Evolutionary conservation across 1,139 yeast species (phyloP), one percentile per base, ranked within the genome.

Genomic region (Blastobotrys persicus): DNA sequence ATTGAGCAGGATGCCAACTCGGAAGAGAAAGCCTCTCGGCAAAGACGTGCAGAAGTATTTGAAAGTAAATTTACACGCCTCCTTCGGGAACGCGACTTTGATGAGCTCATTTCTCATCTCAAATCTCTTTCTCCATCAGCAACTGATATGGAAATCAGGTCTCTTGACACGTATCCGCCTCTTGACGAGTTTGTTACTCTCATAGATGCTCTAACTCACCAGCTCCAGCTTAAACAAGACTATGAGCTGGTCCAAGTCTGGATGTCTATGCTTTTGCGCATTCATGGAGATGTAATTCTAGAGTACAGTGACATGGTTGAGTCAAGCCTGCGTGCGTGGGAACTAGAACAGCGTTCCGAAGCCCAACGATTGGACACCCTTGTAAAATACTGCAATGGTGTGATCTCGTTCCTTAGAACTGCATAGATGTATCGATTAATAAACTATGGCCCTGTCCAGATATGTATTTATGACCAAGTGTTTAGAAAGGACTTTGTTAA

Each of bases 101-200:
- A 64, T 1, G 69, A 64, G 14, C 85, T 91, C 61, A 71, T 88
- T 53, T 60, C 64, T 1, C 78, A 73, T 60, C 66, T 92, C 43
- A 73, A 82, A n/a, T 62, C 66, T 1, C 77, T 88, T 46, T 75
- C 96, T 0, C 96, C 98, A 11, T 75, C 96, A 1, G 70, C 80
- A 4, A 78, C 89, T 19, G 98, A 92, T 65, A 69, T 92, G 52
- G 98, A 94, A 67, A 80, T 92, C 50, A 80, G 95, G 58, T 85
- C 97, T 1, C 67, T 92, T 52, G 79, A 82, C 58, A 70, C 88
- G 0, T 65, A 69, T 28, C 79, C 83, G 7, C 88, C 88, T 11
- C 74, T 77, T 59, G 64, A 68, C 2, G 98, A 92, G 69, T 69
- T 89, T 62, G 64, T 77, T 0, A 68, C 73, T 55, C 89, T 92